Conservation (phyloP, 495 filamentous ascomycete genomes). For the Aspergillus sclerotiicarbonarius region DNA sequence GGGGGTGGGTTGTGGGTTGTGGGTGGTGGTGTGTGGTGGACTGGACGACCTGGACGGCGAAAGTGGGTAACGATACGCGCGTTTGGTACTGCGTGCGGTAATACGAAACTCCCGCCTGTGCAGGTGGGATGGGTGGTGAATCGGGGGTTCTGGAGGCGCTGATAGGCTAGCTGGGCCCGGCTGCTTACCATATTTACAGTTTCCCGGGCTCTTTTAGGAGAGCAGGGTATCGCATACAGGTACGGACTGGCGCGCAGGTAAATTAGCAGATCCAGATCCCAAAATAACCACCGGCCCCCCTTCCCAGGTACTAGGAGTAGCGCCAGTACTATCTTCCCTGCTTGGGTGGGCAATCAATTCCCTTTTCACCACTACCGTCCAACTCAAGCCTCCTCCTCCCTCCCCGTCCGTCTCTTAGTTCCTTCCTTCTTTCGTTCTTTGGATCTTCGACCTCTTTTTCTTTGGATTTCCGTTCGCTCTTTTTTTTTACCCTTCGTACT, state of each 20-base stretch:
- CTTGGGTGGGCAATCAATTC: slow-evolving; percentile 28
- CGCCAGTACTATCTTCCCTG: slow-evolving; percentile 26
- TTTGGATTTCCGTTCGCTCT: slow-evolving; percentile 29
- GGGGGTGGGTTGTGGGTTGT: background rate
- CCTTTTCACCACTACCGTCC: slow-evolving; percentile 32
- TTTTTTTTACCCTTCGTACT: slow-evolving; percentile 24
- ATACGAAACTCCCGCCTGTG: background rate
- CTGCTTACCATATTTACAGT: slow-evolving; percentile 9
- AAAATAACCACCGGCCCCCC: slow-evolving; percentile 43
- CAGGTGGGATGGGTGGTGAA: background rate
- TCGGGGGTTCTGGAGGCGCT: background rate
- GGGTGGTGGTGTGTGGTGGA: background rate
- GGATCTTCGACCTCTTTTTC: slow-evolving; percentile 25
- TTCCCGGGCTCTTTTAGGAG: background rate
- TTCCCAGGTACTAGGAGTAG: slow-evolving; percentile 17
- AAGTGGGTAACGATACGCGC: slow-evolving; percentile 1
- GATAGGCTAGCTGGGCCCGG: background rate
- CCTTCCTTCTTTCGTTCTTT: slow-evolving; percentile 33
- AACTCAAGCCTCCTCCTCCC: slow-evolving; percentile 21
- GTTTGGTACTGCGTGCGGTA: slow-evolving; percentile 1
- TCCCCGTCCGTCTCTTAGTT: slow-evolving; percentile 27
- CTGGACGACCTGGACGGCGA: background rate
- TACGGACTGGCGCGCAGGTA: slow-evolving; percentile 26
- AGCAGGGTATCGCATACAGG: slow-evolving; percentile 12
- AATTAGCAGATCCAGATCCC: slow-evolving; percentile 36